Evolutionary conservation across 805 yeast species (phyloP).

Genomic region (Pichia exigua): DNA sequence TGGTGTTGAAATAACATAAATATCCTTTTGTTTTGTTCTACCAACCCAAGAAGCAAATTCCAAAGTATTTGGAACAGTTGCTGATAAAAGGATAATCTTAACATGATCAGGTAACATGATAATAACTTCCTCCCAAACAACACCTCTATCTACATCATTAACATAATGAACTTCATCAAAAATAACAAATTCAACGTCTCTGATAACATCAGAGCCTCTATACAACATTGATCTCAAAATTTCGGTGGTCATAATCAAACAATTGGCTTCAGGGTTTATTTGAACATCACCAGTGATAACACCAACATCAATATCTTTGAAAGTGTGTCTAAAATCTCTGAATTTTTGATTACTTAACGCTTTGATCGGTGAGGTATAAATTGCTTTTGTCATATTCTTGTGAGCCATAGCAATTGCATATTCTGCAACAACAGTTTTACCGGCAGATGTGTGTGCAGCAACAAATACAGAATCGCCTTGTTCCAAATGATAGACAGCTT

Average conservation of each 20-base stretch:
- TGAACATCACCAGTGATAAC: slow-evolving; percentile 99
- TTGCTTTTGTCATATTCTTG: slow-evolving; percentile 93
- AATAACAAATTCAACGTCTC: slow-evolving; percentile 98
- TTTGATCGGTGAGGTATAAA: slow-evolving; percentile 93
- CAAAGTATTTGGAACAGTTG: slow-evolving; percentile 97
- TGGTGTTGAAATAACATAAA: slow-evolving; percentile 92
- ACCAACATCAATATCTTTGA: slow-evolving; percentile 87
- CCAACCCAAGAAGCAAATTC: slow-evolving; percentile 99
- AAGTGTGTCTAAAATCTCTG: slow-evolving; percentile 88
- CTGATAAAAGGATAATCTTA: slow-evolving; percentile 86
- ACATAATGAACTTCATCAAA: slow-evolving; percentile 98
- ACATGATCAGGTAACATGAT: slow-evolving; percentile 94
- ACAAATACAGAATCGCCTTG: slow-evolving; percentile 98
- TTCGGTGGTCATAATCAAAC: slow-evolving; percentile 98
- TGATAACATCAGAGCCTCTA: slow-evolving; percentile 94
- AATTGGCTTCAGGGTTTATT: slow-evolving; percentile 95
- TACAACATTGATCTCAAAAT: slow-evolving; percentile 94
- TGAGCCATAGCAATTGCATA: slow-evolving; percentile 97
- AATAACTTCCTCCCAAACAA: slow-evolving; percentile 99
- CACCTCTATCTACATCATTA: slow-evolving; percentile 98
- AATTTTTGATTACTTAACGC: slow-evolving; percentile 92
- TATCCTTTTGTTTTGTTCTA: slow-evolving; percentile 90
- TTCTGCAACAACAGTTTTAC: slow-evolving; percentile 97
- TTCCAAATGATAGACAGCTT: slow-evolving; percentile 92
- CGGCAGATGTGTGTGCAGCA: slow-evolving; percentile 98